phyloP scores from a whole-genome alignment of 805 yeast species.

The Zygosaccharomyces kombuchaensis region DNA sequence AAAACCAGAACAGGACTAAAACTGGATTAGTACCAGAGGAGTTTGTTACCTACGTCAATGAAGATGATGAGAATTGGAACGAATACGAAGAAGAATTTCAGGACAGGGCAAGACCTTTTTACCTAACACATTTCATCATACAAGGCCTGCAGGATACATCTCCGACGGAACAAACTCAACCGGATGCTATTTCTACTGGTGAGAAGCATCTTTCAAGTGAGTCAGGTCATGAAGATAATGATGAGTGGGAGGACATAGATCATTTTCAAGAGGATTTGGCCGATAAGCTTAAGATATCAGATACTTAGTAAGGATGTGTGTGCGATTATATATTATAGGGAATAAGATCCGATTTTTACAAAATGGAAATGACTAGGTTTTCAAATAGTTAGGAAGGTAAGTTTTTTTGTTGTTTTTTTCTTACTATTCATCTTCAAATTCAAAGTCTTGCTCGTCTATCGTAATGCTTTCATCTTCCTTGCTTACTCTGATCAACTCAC shows the following conservation, averaged over 20 bases:
- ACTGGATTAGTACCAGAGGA: conserved; percentile 95
- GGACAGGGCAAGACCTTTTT: conserved; percentile 40
- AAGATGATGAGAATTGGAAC: conserved; percentile 13
- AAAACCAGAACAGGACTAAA: conserved; percentile 38
- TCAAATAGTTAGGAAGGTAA: not conserved
- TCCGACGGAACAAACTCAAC: not conserved
- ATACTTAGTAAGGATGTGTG: conserved; percentile 1
- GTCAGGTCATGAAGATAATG: conserved; percentile 23
- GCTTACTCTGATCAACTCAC: conserved; percentile 28
- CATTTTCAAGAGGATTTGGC: conserved; percentile 34
- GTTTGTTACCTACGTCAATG: conserved; percentile 58
- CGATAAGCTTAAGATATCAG: conserved; percentile 11
- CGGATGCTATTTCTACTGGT: conserved; percentile 18
- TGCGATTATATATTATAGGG: conserved; percentile 4
- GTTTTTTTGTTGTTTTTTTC: not conserved
- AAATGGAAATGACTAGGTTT: not conserved
- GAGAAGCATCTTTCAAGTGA: conserved; percentile 10
- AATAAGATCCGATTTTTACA: not conserved
- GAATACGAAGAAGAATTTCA: conserved; percentile 21
- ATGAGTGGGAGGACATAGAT: conserved; percentile 38
- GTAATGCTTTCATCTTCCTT: conserved; percentile 39
- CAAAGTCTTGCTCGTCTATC: conserved; percentile 22
- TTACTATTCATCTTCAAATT: conserved; percentile 12
- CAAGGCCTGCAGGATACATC: conserved; percentile 22
- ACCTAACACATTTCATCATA: conserved; percentile 38